These are phyloP conservation scores for Mesotaenium endlicherianum DNA, from an alignment of 139 green algal species.

Conservation along the genomic window DNA sequence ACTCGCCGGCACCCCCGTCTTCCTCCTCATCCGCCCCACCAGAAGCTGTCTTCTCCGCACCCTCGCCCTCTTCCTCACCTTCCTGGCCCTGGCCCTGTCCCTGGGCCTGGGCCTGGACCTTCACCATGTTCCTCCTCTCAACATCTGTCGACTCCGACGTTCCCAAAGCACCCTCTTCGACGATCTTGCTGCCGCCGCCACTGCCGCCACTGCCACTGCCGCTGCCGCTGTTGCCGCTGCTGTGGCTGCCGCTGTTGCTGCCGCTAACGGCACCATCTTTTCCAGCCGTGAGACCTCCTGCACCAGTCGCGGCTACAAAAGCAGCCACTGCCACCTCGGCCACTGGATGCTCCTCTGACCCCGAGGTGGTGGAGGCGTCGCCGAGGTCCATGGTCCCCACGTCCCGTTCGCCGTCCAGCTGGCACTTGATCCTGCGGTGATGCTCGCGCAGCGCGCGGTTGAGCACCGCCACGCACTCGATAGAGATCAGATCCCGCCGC, in stretches of 20 bases:
- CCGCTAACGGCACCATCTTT: not conserved
- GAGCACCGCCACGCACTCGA: slow-evolving; percentile 38
- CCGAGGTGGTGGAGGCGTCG: not conserved
- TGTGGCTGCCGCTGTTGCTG: not conserved
- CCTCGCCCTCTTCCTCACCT: too few species aligned
- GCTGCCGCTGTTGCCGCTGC: not conserved
- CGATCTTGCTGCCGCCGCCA: not conserved
- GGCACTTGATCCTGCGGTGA: slow-evolving; percentile 28
- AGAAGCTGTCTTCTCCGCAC: too few species aligned
- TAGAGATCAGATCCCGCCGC: slow-evolving; percentile 14
- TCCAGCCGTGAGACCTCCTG: not conserved
- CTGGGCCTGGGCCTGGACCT: too few species aligned
- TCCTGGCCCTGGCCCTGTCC: too few species aligned
- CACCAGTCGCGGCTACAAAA: slow-evolving; percentile 3
- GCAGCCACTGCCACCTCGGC: not conserved
- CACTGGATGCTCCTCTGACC: not conserved
- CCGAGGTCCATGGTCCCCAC: slow-evolving; percentile 20
- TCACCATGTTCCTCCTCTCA: too few species aligned
- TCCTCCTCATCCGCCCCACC: too few species aligned
- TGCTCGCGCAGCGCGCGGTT: slow-evolving; percentile 33
- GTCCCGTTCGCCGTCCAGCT: not conserved
- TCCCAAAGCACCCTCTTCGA: not conserved
- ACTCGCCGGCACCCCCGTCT: too few species aligned
- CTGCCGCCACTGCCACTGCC: not conserved
- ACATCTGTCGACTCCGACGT: too few species aligned